phyloP scores from a whole-genome alignment of 495 filamentous ascomycete genomes.

The Neurospora sp. region DNA sequence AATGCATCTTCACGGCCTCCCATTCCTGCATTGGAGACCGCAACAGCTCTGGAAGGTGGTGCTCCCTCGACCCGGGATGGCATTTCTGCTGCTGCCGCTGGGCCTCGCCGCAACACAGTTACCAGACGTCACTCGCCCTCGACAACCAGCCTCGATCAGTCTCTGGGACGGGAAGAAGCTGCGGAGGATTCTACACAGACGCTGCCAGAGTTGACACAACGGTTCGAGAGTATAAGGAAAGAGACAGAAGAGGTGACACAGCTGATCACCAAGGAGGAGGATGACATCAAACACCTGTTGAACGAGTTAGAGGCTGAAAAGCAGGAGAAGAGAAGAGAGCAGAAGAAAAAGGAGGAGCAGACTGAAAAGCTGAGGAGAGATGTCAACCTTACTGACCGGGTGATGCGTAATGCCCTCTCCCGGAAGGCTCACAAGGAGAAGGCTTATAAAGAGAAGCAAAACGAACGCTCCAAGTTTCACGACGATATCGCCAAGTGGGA shows the following conservation, averaged over 20 bases:
- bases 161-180: conserved; percentile 31
- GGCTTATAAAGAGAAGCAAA: conserved; percentile 60
- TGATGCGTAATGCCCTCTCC: conserved; percentile 75
- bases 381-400: conserved; percentile 66
- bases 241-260: conserved; percentile 54
- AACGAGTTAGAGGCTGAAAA: conserved; percentile 65
- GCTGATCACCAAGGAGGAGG: conserved; percentile 52
- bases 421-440: conserved; percentile 75
- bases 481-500: conserved; percentile 49
- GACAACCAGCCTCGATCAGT: conserved; percentile 48
- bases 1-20: conserved; percentile 27
- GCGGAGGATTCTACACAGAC: conserved; percentile 34
- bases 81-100: conserved; percentile 41
- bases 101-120: conserved; percentile 54
- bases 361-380: conserved; percentile 75
- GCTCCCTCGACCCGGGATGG: conserved; percentile 54
- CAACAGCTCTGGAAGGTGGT: conserved; percentile 40
- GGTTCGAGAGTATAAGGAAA: conserved; percentile 57
- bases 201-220: conserved; percentile 52
- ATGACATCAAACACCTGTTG: conserved; percentile 55
- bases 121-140: conserved; percentile 71
- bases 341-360: conserved; percentile 78
- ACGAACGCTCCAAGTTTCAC: conserved; percentile 47
- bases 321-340: conserved; percentile 59
- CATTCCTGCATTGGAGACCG: conserved; percentile 43